Percentiles rank a stretch among this genome's conserved stretches.
Evolutionary conservation across 2,329 filamentous ascomycete species (phyloP).

Genomic region (Alternaria tenuissima): DNA sequence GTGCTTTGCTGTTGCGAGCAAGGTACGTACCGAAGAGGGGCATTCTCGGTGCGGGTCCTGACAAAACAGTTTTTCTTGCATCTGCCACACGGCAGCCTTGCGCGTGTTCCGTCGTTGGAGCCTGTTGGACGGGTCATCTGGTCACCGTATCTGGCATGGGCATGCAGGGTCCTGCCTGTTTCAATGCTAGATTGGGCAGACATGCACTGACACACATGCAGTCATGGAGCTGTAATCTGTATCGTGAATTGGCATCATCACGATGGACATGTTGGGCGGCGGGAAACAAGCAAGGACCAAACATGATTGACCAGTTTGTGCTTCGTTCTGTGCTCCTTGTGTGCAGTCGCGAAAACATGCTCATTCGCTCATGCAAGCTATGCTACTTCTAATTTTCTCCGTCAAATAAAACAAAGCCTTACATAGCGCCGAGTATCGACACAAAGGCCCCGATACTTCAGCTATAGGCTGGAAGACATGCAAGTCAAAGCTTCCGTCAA

Average conservation of each 20-base stretch:
- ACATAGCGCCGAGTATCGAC: slow-evolving; percentile 9
- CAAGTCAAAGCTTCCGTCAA: neutral
- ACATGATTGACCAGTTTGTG: neutral
- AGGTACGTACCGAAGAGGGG: neutral
- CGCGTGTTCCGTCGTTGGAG: neutral
- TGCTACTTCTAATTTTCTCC: slow-evolving; percentile 7
- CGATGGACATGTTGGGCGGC: slow-evolving; percentile 1
- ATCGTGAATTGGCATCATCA: neutral
- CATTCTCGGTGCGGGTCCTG: neutral
- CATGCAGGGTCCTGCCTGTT: slow-evolving; percentile 13
- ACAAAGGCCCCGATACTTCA: slow-evolving; percentile 5
- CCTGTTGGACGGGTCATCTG: slow-evolving; percentile 6
- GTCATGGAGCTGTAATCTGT: slow-evolving; percentile 4
- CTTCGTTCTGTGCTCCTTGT: neutral
- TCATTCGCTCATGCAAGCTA: neutral
- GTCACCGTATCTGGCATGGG: slow-evolving; percentile 6
- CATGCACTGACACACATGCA: slow-evolving; percentile 6
- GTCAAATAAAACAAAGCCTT: slow-evolving; percentile 6
- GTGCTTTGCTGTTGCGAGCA: slow-evolving; percentile 1
- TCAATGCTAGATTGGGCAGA: slow-evolving; percentile 8
- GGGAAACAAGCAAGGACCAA: neutral
- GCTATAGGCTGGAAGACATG: slow-evolving; percentile 7
- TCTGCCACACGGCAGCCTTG: slow-evolving; percentile 8
- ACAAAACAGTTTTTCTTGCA: slow-evolving; percentile 6
- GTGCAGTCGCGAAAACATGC: neutral